phyloP scores from a whole-genome alignment of 164 flowering plant genomes.

The Tetracentron sinense region DNA sequence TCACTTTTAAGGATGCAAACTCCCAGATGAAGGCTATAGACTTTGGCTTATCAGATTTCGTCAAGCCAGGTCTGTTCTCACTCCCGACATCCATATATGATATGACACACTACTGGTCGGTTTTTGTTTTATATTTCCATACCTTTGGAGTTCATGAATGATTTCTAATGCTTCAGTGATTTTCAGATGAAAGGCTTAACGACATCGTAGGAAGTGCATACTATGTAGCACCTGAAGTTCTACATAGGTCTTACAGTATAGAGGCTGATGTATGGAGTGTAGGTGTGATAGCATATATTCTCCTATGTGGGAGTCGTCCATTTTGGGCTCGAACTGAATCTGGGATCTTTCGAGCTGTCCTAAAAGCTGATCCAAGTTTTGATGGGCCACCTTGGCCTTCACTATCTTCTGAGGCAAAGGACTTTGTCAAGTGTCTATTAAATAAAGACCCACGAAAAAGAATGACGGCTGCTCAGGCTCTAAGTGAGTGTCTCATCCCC shows the following conservation, averaged over 20 bases:
- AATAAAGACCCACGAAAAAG: conserved; percentile 81
- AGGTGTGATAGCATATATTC: conserved; percentile 92
- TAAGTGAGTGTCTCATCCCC: conserved; percentile 50
- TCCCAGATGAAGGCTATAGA: conserved; percentile 87
- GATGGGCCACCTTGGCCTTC: conserved; percentile 91
- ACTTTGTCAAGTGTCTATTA: conserved; percentile 76
- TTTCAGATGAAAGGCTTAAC: conserved; percentile 89
- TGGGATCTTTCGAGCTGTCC: conserved; percentile 86
- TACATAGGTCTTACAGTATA: conserved; percentile 80
- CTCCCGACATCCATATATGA: no score
- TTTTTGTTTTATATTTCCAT: no score
- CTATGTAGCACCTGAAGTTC: conserved; percentile 97
- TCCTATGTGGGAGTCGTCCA: conserved; percentile 96
- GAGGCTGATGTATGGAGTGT: conserved; percentile 99
- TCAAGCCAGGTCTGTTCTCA: conserved; percentile 90
- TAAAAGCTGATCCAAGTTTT: conserved; percentile 86
- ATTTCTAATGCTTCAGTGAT: conserved; percentile 15
- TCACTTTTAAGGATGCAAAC: conserved; percentile 69
- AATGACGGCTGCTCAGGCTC: conserved; percentile 85
- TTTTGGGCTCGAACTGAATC: conserved; percentile 98
- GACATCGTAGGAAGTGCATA: conserved; percentile 99
- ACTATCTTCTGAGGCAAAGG: conserved; percentile 74
- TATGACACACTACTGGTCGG: no score
- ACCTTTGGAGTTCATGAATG: not conserved
- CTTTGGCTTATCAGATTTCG: conserved; percentile 95